Conservation (phyloP, 2,329 filamentous ascomycete genomes). For the Passalora sequoiae region DNA sequence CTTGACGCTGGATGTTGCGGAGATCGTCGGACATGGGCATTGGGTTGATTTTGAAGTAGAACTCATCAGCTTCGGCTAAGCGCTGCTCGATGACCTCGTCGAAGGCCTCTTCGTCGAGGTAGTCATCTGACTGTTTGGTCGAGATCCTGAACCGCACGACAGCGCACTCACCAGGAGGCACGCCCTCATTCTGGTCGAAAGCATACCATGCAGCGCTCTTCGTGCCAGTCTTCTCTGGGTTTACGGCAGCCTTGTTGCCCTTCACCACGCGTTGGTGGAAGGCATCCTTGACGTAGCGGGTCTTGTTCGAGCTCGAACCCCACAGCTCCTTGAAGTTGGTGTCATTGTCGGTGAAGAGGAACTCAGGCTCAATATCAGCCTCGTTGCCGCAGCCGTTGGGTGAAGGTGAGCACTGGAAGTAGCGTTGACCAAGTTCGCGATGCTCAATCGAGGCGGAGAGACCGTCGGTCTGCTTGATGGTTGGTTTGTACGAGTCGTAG, state of each 20-base stretch:
- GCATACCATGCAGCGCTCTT: constrained; percentile 89
- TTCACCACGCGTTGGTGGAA: constrained; percentile 87
- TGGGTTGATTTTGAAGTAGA: constrained; percentile 89
- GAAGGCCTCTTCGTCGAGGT: constrained; percentile 86
- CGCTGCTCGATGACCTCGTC: constrained; percentile 85
- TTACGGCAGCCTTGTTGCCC: constrained; percentile 72
- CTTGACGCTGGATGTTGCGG: constrained; percentile 90
- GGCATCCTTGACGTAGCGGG: constrained; percentile 87
- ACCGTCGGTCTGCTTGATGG: constrained; percentile 61
- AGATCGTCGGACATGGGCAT: constrained; percentile 90
- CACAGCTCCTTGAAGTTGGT: constrained; percentile 80
- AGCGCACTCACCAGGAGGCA: constrained; percentile 84
- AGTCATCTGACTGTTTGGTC: constrained; percentile 61
- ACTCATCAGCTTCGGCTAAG: constrained; percentile 87
- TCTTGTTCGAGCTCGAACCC: constrained; percentile 63
- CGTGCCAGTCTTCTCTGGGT: constrained; percentile 73
- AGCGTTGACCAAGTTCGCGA: constrained; percentile 73
- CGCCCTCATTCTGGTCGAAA: constrained; percentile 84
- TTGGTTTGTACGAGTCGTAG: constrained; percentile 76
- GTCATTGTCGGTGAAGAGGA: constrained; percentile 94
- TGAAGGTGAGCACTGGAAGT: constrained; percentile 80
- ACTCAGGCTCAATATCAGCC: constrained; percentile 75
- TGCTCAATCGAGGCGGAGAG: constrained; percentile 73
- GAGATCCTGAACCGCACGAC: constrained; percentile 90
- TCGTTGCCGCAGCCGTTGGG: constrained; percentile 74